These are phyloP conservation scores for Komagataella pseudopastoris DNA, from an alignment of 805 yeast species.

Conservation along the genomic window DNA sequence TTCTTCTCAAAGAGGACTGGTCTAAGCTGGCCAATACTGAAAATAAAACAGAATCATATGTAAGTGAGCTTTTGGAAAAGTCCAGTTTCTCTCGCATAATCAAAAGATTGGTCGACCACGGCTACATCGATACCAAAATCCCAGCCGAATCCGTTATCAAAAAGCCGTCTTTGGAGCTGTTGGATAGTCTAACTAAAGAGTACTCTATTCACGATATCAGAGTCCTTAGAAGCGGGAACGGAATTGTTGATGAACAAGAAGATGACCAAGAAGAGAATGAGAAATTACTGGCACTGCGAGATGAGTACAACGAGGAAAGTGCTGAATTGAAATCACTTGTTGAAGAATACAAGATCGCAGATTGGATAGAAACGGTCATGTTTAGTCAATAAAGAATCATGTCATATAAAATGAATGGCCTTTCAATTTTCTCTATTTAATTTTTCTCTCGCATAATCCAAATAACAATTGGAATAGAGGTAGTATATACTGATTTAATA, in stretches of 20 bases:
- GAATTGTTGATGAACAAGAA: background rate
- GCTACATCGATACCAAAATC: slow-evolving; percentile 1
- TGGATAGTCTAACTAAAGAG: background rate
- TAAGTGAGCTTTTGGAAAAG: slow-evolving; percentile 5
- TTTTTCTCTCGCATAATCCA: slow-evolving; percentile 1
- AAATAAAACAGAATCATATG: slow-evolving; percentile 1
- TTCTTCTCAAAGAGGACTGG: slow-evolving; percentile 44
- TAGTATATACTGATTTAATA: background rate
- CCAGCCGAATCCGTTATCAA: slow-evolving; percentile 1
- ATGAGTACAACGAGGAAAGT: slow-evolving; percentile 5
- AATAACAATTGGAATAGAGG: background rate
- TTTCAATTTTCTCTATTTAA: too few species aligned
- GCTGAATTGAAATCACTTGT: slow-evolving; percentile 8
- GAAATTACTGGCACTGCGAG: slow-evolving; percentile 2
- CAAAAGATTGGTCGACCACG: slow-evolving; percentile 2
- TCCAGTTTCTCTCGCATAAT: slow-evolving; percentile 18
- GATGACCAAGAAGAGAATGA: background rate
- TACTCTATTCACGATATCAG: slow-evolving; percentile 1
- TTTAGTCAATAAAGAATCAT: background rate
- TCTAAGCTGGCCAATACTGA: slow-evolving; percentile 17
- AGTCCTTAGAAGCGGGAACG: background rate
- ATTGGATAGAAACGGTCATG: slow-evolving; percentile 13
- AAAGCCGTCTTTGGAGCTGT: background rate
- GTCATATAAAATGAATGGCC: background rate
- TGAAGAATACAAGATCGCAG: slow-evolving; percentile 9